Percentiles rank a stretch among this genome's conserved stretches.
phyloP scores from a whole-genome alignment of 2,329 filamentous ascomycete genomes.

The Pezicula rhizophila region DNA sequence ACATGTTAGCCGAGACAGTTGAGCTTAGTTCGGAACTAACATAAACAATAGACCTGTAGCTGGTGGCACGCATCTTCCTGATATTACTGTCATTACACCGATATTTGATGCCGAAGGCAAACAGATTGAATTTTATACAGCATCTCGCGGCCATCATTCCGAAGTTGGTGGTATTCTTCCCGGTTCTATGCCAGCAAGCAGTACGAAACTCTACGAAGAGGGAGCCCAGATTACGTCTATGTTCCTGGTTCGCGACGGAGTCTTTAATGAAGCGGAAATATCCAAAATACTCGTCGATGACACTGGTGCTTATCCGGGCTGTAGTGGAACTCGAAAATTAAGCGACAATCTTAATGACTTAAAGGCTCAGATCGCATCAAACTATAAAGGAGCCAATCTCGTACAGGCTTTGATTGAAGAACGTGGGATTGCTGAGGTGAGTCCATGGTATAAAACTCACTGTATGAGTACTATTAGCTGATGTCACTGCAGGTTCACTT shows the following conservation, averaged over 20 bases:
- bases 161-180: slow-evolving; percentile 78
- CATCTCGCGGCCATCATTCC: slow-evolving; percentile 72
- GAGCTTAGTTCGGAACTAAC: too few species aligned
- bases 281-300: slow-evolving; percentile 11
- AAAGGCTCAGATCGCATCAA: slow-evolving; percentile 78
- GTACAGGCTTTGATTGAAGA: slow-evolving; percentile 68
- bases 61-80: slow-evolving; percentile 74
- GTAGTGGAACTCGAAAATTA: slow-evolving; percentile 69
- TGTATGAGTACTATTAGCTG: too few species aligned
- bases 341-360: slow-evolving; percentile 79
- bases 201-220: slow-evolving; percentile 57
- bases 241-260: slow-evolving; percentile 66
- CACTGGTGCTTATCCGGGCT: slow-evolving; percentile 42
- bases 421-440: slow-evolving; percentile 56
- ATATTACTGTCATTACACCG: slow-evolving; percentile 74
- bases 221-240: slow-evolving; percentile 56
- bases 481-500: slow-evolving; percentile 45
- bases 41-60: slow-evolving; percentile 1
- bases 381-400: slow-evolving; percentile 73
- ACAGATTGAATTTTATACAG: slow-evolving; percentile 75
- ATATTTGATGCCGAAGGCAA: slow-evolving; percentile 56
- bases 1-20: slow-evolving; percentile 47
- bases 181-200: slow-evolving; percentile 74
- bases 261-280: slow-evolving; percentile 73
- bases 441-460: not conserved